A percentile compares a stretch with the other conserved stretches of the same genome.
Conservation (phyloP, 1,139 yeast species). For the Geotrichum restrictum region DNA sequence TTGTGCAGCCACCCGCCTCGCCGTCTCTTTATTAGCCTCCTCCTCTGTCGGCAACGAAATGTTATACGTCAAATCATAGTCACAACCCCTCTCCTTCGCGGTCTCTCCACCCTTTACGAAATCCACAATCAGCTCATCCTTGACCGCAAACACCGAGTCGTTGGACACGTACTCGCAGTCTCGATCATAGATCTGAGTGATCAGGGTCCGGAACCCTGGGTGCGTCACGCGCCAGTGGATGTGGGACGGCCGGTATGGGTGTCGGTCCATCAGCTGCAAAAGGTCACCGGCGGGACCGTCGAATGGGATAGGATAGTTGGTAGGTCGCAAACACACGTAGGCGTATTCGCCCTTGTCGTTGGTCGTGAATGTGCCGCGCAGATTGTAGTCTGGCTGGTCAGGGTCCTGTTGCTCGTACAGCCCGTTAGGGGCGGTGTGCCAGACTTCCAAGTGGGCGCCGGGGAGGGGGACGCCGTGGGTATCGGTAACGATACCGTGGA, state of each 20-base stretch:
- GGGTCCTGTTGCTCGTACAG: conserved; percentile 43
- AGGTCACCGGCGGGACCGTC: conserved; percentile 45
- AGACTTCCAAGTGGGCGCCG: conserved; percentile 38
- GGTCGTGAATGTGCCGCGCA: conserved; percentile 39
- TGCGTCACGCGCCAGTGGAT: conserved; percentile 40
- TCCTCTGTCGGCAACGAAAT: conserved; percentile 16
- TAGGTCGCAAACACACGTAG: conserved; percentile 39
- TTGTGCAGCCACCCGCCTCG: conserved; percentile 9
- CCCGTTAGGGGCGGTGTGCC: conserved; percentile 45
- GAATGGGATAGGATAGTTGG: conserved; percentile 42
- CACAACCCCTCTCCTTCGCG: conserved; percentile 1
- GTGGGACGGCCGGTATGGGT: conserved; percentile 43
- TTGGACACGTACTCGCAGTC: conserved; percentile 33
- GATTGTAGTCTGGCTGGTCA: conserved; percentile 37
- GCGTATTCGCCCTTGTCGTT: conserved; percentile 37
- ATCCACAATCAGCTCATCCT: conserved; percentile 36
- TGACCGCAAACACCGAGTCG: conserved; percentile 40
- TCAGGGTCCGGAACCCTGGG: conserved; percentile 34
- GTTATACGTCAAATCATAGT: conserved; percentile 13
- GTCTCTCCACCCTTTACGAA: conserved; percentile 23
- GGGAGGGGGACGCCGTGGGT: conserved; percentile 36
- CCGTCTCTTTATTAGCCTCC: conserved; percentile 8
- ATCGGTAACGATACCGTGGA: conserved; percentile 36
- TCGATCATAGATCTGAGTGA: conserved; percentile 37
- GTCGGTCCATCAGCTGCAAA: conserved; percentile 39